phyloP scores from a whole-genome alignment of 257 asterid species.

The Solanum pennellii region DNA sequence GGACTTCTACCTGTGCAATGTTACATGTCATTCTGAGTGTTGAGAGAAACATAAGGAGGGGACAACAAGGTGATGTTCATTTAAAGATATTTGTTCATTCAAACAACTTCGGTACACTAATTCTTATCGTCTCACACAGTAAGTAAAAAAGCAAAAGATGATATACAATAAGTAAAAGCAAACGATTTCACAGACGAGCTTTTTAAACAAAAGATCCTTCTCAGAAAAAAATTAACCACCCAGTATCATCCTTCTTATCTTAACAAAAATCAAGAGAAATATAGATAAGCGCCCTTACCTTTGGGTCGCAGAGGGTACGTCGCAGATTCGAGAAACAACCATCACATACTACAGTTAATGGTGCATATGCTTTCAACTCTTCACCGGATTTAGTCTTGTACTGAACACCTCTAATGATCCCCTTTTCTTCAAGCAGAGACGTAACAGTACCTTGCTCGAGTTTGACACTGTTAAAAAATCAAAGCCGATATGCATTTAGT shows the following conservation, averaged over 20 bases:
- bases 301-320: conserved; percentile 52
- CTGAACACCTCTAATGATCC: conserved; percentile 47
- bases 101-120: not conserved
- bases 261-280: not conserved
- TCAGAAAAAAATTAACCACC: not conserved
- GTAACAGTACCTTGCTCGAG: conserved; percentile 65
- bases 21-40: not conserved
- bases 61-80: not conserved
- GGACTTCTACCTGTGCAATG: conserved; percentile 34
- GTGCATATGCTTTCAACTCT: conserved; percentile 43
- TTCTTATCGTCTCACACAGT: not conserved
- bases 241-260: not conserved
- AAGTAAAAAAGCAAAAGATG: not conserved
- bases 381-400: conserved; percentile 47
- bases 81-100: not conserved
- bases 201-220: not conserved
- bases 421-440: conserved; percentile 47
- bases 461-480: conserved; percentile 33
- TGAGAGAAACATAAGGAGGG: not conserved
- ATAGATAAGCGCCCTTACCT: conserved; percentile 20
- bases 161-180: not conserved
- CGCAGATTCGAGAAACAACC: conserved; percentile 70
- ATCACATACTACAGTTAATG: conserved; percentile 60
- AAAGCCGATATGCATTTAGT: not conserved
- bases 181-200: not conserved